Evolutionary conservation across 2,329 filamentous ascomycete genomes (phyloP), one percentile per base, ranked within the genome.

Genomic region (Colletotrichum brevisporum): DNA sequence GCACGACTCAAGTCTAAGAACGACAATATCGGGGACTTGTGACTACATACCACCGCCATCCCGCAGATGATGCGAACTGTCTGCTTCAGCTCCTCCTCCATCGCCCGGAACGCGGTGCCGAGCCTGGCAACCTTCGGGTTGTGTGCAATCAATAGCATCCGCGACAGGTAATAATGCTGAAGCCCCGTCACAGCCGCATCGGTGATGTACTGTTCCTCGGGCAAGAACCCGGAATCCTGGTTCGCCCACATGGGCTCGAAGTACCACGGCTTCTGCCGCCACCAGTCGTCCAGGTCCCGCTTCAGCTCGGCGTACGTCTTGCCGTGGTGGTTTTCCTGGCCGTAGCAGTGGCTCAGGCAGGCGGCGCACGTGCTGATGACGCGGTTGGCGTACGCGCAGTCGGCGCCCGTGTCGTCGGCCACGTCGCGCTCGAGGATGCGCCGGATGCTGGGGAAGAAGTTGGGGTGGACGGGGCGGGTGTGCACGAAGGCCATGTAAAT

Each of bases 401-500:
- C 63, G 18, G 57, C 51, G 2, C n/a, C 31, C 2, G 12, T 55
- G 13, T 62, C 63, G 31, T 67, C 63, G 16, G 27, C 36, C 6
- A 62, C 45, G 16, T 74, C 75, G 0, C 72, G 72, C 1, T 76
- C 75, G 16, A 75, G 74, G 1, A 72, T 66, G 6, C 73, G 66
- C 1, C 70, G 67, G 27, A 70, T 59, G 27, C 57, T 62, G 0
- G 68, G 72, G 5, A 76, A 74, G 21, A 71, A 73, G 55, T 75
- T 78, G 9, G 74, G 71, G 18, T 77, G 72, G 1, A 78, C 76
- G 0, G 75, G 72, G 1, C 76, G 75, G 1, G 71, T 70, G n/a
- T 78, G 76, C 26, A 75, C 73, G 18, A 78, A 76, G 4, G 76
- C 74, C 75, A 76, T 76, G 47, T 77, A 74, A 36, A 78, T 76